phyloP scores from a whole-genome alignment of 352 stramenopile genomes.

The Elongisporangium prolatum region DNA sequence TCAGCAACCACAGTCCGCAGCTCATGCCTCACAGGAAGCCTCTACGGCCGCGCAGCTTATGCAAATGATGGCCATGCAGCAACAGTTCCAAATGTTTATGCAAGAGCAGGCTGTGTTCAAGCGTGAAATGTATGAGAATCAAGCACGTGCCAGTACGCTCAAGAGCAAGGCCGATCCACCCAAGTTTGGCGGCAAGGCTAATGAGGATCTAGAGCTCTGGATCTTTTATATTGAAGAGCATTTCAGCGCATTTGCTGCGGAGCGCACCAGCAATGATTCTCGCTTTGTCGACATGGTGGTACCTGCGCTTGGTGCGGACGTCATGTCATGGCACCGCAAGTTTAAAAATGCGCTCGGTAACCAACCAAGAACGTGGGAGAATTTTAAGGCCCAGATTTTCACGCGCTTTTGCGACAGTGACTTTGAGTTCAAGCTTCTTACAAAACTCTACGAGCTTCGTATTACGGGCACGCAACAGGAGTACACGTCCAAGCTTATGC shows the following conservation, averaged over 20 bases:
- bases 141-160: constrained; percentile 5
- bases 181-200: constrained; percentile 9
- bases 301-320: constrained; percentile 6
- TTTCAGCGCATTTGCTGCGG: constrained; percentile 8
- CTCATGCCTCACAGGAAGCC: no score
- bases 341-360: constrained; percentile 8
- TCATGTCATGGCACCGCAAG: constrained; percentile 12
- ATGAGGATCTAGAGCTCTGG: constrained; percentile 11
- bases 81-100: no score
- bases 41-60: no score
- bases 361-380: constrained; percentile 1
- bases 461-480: constrained; percentile 3
- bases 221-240: constrained; percentile 12
- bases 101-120: no score
- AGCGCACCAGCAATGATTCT: constrained; percentile 2
- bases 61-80: no score
- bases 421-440: background rate
- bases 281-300: constrained; percentile 8
- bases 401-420: constrained; percentile 7
- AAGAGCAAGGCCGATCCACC: constrained; percentile 9
- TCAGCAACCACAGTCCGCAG: no score
- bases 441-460: background rate
- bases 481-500: constrained; percentile 6
- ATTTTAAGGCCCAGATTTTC: constrained; percentile 8
- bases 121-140: constrained; percentile 1